Conservation (phyloP, 2,329 filamentous ascomycete genomes). For the Diaporthe batatas region DNA sequence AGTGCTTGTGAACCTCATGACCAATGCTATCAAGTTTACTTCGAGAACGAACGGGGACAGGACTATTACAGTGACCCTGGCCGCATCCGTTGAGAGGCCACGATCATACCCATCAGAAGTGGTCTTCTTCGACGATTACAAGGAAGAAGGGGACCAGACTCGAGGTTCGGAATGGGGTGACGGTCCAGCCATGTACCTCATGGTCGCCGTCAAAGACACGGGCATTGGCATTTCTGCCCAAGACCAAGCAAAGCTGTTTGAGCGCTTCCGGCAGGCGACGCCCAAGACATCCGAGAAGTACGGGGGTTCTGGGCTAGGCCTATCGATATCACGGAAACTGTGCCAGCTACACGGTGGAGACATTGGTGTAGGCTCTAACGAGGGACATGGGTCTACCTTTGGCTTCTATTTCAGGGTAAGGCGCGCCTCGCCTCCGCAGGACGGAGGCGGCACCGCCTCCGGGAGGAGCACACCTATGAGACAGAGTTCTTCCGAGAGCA, state of each 20-base stretch:
- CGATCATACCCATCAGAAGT: conserved; percentile 25
- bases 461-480: conserved; percentile 18
- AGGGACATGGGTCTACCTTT: conserved; percentile 27
- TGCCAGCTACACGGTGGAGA: conserved; percentile 34
- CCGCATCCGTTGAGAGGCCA: neutral
- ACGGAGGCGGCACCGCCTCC: neutral
- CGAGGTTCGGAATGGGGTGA: conserved; percentile 17
- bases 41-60: conserved; percentile 5
- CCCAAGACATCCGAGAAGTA: conserved; percentile 36
- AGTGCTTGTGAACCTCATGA: conserved; percentile 35
- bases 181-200: conserved; percentile 5
- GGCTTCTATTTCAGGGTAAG: conserved; percentile 31
- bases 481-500: neutral
- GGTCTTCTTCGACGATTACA: conserved; percentile 20
- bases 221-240: conserved; percentile 15
- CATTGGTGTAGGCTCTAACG: conserved; percentile 29
- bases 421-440: neutral
- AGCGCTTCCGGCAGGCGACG: conserved; percentile 32
- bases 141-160: conserved; percentile 15
- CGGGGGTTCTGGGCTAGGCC: conserved; percentile 22
- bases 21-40: conserved; percentile 35
- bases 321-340: conserved; percentile 29
- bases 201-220: conserved; percentile 30
- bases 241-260: conserved; percentile 28
- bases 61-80: conserved; percentile 9